Conservation (phyloP, 202 grass and related monocot genomes). For the Zoysia matrella region DNA sequence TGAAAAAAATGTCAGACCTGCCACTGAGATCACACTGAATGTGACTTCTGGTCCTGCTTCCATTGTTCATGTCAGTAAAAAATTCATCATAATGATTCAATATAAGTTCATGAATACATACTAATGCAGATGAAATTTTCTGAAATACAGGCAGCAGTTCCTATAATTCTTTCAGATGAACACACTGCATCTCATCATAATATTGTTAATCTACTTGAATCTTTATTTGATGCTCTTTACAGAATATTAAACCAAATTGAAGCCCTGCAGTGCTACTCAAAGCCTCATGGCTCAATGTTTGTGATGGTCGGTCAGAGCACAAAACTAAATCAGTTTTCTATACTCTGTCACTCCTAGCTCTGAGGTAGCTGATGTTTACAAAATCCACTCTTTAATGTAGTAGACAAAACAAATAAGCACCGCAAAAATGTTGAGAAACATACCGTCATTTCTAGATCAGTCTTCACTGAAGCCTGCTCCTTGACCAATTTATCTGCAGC, state of each 20-base stretch:
- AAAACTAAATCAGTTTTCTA: neutral
- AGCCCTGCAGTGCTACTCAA: conserved; percentile 70
- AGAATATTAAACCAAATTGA: conserved; percentile 65
- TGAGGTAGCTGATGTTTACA: neutral
- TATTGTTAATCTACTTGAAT: conserved; percentile 59
- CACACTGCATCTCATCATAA: conserved; percentile 69
- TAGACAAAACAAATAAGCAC: too few relatives aligned
- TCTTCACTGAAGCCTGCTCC: conserved; percentile 80
- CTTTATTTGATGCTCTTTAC: conserved; percentile 62
- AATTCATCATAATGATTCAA: neutral
- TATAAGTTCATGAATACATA: neutral
- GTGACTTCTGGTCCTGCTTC: conserved; percentile 77
- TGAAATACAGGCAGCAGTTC: conserved; percentile 64
- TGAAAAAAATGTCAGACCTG: conserved; percentile 61
- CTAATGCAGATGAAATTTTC: conserved; percentile 7
- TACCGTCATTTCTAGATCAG: conserved; percentile 78
- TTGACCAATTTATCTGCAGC: conserved; percentile 81
- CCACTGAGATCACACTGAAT: conserved; percentile 84
- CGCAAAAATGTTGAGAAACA: conserved; percentile 21
- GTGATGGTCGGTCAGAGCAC: conserved; percentile 66
- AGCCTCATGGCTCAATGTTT: conserved; percentile 93
- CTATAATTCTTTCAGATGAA: conserved; percentile 62
- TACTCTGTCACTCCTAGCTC: neutral
- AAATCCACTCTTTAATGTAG: neutral
- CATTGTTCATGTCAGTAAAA: conserved; percentile 69